Evolutionary conservation across 2,329 filamentous ascomycete species (phyloP).

Genomic region (Aulographum hederae): DNA sequence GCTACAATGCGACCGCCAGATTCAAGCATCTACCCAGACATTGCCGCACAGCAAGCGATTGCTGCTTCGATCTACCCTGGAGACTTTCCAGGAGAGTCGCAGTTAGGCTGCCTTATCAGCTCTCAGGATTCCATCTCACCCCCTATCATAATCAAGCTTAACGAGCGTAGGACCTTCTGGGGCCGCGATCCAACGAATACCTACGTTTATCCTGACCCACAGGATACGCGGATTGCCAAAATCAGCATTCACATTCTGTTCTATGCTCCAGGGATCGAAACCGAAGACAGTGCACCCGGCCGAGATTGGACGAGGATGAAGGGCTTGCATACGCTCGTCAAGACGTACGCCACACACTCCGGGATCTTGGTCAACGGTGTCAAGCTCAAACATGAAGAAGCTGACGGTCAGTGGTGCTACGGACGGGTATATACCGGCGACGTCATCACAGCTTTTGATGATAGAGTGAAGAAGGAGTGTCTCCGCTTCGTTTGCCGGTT

Average conservation of each 20-base stretch:
- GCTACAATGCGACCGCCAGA: too few species aligned
- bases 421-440: conserved; percentile 62
- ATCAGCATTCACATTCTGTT: conserved; percentile 63
- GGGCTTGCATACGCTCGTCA: conserved; percentile 47
- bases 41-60: too few species aligned
- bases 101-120: too few species aligned
- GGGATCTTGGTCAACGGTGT: conserved; percentile 64
- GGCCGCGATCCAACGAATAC: conserved; percentile 56
- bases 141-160: conserved; percentile 44
- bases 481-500: conserved; percentile 26
- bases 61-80: too few species aligned
- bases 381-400: conserved; percentile 38
- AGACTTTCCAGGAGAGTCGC: too few species aligned
- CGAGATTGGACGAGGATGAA: conserved; percentile 34
- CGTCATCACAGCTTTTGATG: conserved; percentile 49
- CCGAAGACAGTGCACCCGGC: conserved; percentile 25
- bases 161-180: conserved; percentile 54
- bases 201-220: conserved; percentile 39
- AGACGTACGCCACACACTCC: conserved; percentile 60
- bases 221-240: conserved; percentile 61
- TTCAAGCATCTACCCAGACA: too few species aligned
- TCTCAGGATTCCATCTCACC: too few species aligned
- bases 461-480: conserved; percentile 9
- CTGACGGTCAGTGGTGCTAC: conserved; percentile 33
- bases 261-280: conserved; percentile 50